Percentiles rank a stretch among this genome's conserved stretches.
phyloP scores from a whole-genome alignment of 371 early-diverging fungal species.

The Syncephalis plumigaleata region DNA sequence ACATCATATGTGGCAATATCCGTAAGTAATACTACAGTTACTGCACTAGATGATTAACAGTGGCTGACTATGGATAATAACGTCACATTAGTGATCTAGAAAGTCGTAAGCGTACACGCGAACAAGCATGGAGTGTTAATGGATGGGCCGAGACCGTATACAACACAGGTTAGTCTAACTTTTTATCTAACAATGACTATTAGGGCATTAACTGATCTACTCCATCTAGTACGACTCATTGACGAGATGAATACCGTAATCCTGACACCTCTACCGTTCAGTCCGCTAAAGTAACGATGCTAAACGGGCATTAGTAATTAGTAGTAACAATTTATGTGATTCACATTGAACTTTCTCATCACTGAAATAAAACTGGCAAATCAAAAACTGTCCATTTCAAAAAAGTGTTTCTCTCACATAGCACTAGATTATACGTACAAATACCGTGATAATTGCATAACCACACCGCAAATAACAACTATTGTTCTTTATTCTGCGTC shows the following conservation, averaged over 20 bases:
- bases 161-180: conserved; percentile 46
- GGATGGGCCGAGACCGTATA: conserved; percentile 88
- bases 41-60: conserved; percentile 1
- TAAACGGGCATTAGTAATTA: too few species aligned
- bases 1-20: conserved; percentile 87
- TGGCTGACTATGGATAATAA: conserved; percentile 1
- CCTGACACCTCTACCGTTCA: conserved; percentile 59
- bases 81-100: conserved; percentile 37
- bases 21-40: conserved; percentile 21
- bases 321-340: too few species aligned
- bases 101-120: conserved; percentile 74
- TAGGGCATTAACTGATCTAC: not conserved
- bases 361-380: too few species aligned
- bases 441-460: too few species aligned
- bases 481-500: too few species aligned
- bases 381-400: too few species aligned
- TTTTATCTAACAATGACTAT: not conserved
- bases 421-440: too few species aligned
- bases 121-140: conserved; percentile 81
- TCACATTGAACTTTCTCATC: too few species aligned
- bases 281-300: conserved; percentile 30
- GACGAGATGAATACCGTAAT: conserved; percentile 72
- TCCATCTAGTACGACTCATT: conserved; percentile 48
- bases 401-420: too few species aligned
- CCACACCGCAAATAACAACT: too few species aligned